Evolutionary conservation across 257 asterid species (phyloP), one percentile per base, ranked within the genome.

Genomic region (Solanum pinnatisectum): DNA sequence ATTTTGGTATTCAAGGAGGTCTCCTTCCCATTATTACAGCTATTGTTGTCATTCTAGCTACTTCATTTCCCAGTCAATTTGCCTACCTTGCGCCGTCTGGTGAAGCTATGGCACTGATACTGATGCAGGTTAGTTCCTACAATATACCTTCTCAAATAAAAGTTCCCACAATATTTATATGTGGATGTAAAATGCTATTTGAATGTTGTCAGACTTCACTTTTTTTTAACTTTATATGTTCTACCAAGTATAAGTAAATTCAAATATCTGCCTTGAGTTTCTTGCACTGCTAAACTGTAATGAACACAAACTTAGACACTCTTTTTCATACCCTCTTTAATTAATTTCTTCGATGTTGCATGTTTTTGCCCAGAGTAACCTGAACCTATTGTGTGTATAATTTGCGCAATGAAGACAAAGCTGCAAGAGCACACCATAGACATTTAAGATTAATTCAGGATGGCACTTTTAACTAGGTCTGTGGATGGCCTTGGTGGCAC

Each of bases 21-120:
- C 91, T 83, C 89, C 96, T 95, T 90, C 99, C 99, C 37, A 95
- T 92, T 73, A 86, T 95, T 86, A 96, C 99, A 5, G 98, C 98
- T 33, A 94, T 95, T 5, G 94, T 93, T 74, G 98, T 96, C 84
- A 32, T 93, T 90, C 90, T 96, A 73, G 99, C 99, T 74, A 95
- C 99, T 6, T 67, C 86, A 8, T 92, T 96, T 84, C 98, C 99
- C 6, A 90, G 87, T 68, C 96, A 93, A 90, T 95, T 96, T 89
- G 92, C 95, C 20, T 90, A 94, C 88, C 96, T 96, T 40, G 98
- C 99, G 14, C 98, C 99, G 44, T 93, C 99, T 63, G 98, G 99
- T 30, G 99, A 96, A 90, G 98, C 98, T 86, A 94, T 96, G 97
- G 98, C 98, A 8, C 32, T 96, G 90, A 94, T 96, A 42, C 87